Base-by-base conservation (phyloP, 2,329 filamentous ascomycete species). In the Aspergillus versicolor region DNA sequence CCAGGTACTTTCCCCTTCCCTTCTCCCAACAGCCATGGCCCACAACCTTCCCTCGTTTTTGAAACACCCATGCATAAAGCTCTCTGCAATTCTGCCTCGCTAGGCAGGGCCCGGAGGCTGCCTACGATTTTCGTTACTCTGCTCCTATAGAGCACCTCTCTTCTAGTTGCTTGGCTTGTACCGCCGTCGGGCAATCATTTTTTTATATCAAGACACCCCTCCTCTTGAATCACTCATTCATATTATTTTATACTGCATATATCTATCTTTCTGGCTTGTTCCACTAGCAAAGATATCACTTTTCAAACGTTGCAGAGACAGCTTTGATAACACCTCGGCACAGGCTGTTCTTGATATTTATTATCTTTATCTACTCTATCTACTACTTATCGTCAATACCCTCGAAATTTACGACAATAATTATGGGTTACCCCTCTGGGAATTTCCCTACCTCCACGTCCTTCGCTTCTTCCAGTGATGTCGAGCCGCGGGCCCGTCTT, bases 11-110 rank as follows among this genome's bases (percentile, higher is more conserved):
- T 19, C 37, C 4, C 34, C 38, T 37, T 42, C 44, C 54, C 55
- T 65, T 67, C 56, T 58, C 61, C 43, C 40, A 30, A 30, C 49
- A 48, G 34, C 17, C 58, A 60, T 57, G 56, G 59, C 56, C 57
- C 52, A 46, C 55, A 46, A 43, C 42, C 50, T 52, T 52, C 54
- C 37, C 57, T 45, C 60, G 51, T 59, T 53, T 65, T 64, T 62
- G 27, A 30, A 30, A 62, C 65, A 64, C 64, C 61, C 61, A 63
- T 64, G 64, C 59, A 62, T 54, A 56, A 60, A 51, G 57, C 56
- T 54, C 52, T 58, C 61, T 56, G 53, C 59, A 63, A 73, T 60
- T 74, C 71, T 73, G 73, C 72, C 72, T 74, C 70, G 70, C 59
- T 66, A 59, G 61, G 63, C 56, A 60, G 64, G 70, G 66, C 65